Conservation (phyloP, 176 grass and related monocot species). For the Musa itinerans region DNA sequence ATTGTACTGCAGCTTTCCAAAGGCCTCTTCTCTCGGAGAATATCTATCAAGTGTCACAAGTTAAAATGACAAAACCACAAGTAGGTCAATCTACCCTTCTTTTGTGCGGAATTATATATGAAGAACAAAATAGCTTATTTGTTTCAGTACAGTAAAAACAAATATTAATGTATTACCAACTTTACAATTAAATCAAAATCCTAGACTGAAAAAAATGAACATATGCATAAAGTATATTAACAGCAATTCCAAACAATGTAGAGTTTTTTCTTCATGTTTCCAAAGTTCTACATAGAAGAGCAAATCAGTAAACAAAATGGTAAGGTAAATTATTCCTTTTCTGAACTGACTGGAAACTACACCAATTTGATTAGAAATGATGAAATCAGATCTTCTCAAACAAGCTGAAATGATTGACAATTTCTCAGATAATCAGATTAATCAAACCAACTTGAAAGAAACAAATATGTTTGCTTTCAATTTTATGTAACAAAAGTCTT, state of each 20-base stretch:
- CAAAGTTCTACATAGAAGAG: not conserved
- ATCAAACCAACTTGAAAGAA: too few relatives aligned
- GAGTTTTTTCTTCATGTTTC: not conserved
- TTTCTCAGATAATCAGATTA: too few relatives aligned
- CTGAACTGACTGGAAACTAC: too few relatives aligned
- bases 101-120: not conserved
- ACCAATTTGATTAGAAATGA: too few relatives aligned
- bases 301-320: not conserved
- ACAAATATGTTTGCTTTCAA: too few relatives aligned
- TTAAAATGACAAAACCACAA: conserved; percentile 24
- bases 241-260: not conserved
- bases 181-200: not conserved
- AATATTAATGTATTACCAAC: not conserved
- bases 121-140: not conserved
- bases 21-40: conserved; percentile 87
- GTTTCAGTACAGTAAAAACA: not conserved
- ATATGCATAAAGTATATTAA: not conserved
- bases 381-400: too few relatives aligned
- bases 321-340: too few relatives aligned
- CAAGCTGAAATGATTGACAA: too few relatives aligned
- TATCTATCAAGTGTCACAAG: conserved; percentile 51
- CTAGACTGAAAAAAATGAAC: not conserved
- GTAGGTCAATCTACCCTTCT: not conserved
- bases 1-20: conserved; percentile 64
- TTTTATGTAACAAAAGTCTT: too few relatives aligned